These are phyloP conservation scores for Serendipita sp. DNA, from an alignment of 768 basidiomycete species.

Conservation along the genomic window DNA sequence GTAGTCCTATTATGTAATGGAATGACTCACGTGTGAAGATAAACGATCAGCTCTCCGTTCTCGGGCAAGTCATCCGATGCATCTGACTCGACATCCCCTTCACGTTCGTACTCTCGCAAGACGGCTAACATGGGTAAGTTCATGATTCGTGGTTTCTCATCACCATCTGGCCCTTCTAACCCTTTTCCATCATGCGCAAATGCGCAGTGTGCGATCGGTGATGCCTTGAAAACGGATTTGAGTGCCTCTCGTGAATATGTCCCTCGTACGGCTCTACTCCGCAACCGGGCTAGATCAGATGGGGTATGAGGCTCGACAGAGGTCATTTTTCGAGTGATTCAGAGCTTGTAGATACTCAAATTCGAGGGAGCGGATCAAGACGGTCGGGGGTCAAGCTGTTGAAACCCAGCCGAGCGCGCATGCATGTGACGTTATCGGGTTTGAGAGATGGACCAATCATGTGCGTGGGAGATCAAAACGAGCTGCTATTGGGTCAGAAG, in stretches of 20 bases:
- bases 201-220: background rate
- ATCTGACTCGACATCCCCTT: background rate
- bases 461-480: no score
- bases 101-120: background rate
- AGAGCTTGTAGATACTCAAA: no score
- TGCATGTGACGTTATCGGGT: no score
- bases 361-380: no score
- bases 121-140: background rate
- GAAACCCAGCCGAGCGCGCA: no score
- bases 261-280: background rate
- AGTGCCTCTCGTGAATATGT: conserved; percentile 2
- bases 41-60: background rate
- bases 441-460: no score
- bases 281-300: background rate
- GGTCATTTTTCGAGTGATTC: no score
- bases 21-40: background rate
- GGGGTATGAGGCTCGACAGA: background rate
- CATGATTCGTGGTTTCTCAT: background rate
- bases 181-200: background rate
- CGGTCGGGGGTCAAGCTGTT: no score
- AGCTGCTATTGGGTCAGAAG: no score
- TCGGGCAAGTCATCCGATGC: background rate
- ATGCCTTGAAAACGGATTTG: background rate
- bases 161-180: background rate
- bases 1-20: background rate